A percentile compares a stretch with the other conserved stretches of the same genome.
phyloP scores from a whole-genome alignment of 148 eudicot species.

The Amaranthus cruentus region DNA sequence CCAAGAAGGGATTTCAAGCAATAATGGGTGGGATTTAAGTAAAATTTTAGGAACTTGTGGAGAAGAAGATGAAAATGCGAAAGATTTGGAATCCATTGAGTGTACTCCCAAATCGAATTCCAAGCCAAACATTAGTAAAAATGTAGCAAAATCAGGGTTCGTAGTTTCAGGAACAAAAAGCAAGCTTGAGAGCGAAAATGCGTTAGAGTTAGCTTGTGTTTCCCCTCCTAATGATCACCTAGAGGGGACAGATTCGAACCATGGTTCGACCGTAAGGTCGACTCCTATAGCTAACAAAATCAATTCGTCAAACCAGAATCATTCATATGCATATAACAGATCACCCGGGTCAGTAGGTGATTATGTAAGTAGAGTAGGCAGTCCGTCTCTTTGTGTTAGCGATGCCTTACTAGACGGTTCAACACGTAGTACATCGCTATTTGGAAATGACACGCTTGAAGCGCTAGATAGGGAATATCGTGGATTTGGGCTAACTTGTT shows the following conservation, averaged over 20 bases:
- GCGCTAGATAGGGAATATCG: slow-evolving; percentile 35
- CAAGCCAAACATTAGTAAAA: slow-evolving; percentile 19
- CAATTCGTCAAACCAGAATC: slow-evolving; percentile 26
- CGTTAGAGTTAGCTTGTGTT: slow-evolving; percentile 40
- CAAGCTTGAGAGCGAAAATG: slow-evolving; percentile 34
- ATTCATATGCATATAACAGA: slow-evolving; percentile 26
- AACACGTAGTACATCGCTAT: slow-evolving; percentile 41
- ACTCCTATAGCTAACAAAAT: slow-evolving; percentile 25
- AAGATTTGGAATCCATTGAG: slow-evolving; percentile 24
- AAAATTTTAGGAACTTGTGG: slow-evolving; percentile 35
- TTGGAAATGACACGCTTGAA: slow-evolving; percentile 48
- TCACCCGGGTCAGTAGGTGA: slow-evolving; percentile 54
- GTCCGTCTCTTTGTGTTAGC: slow-evolving; percentile 53
- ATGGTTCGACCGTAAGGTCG: slow-evolving; percentile 41
- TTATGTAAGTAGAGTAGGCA: slow-evolving; percentile 50
- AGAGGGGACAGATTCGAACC: slow-evolving; percentile 62
- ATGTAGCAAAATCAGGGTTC: slow-evolving; percentile 21
- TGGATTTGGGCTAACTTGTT: slow-evolving; percentile 78
- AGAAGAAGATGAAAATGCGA: slow-evolving; percentile 35
- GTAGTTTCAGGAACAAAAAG: slow-evolving; percentile 16
- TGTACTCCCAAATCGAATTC: slow-evolving; percentile 23
- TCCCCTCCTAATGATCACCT: slow-evolving; percentile 37
- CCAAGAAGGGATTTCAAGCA: slow-evolving; percentile 29
- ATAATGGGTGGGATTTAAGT: slow-evolving; percentile 25
- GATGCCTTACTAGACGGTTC: slow-evolving; percentile 40